phyloP scores from a whole-genome alignment of 2,329 filamentous ascomycete genomes.

The Beauveria sp. region DNA sequence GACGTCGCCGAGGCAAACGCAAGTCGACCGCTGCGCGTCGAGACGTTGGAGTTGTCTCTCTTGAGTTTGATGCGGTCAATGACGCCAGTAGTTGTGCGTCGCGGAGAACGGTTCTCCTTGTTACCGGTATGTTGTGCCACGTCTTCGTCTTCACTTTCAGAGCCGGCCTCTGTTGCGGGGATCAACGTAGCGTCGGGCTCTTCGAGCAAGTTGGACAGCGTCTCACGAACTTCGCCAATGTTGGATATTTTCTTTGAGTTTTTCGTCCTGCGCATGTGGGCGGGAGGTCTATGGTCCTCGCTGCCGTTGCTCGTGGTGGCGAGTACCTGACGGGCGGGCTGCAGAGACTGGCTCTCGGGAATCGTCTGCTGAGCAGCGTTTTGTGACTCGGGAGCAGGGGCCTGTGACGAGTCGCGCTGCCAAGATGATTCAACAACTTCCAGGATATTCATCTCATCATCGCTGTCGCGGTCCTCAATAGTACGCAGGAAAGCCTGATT shows the following conservation, averaged over 20 bases:
- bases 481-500: slow-evolving; percentile 84
- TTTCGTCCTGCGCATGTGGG: slow-evolving; percentile 55
- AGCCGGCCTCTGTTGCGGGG: slow-evolving; percentile 31
- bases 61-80: slow-evolving; percentile 70
- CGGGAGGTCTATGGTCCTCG: slow-evolving; percentile 43
- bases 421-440: slow-evolving; percentile 34
- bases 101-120: slow-evolving; percentile 41
- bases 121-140: slow-evolving; percentile 25
- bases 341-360: slow-evolving; percentile 43
- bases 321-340: slow-evolving; percentile 22
- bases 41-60: slow-evolving; percentile 38
- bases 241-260: slow-evolving; percentile 61
- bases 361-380: slow-evolving; percentile 24
- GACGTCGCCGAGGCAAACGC: slow-evolving; percentile 46
- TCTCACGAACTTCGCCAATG: slow-evolving; percentile 73
- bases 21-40: slow-evolving; percentile 31
- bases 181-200: slow-evolving; percentile 47
- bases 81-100: slow-evolving; percentile 35
- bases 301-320: slow-evolving; percentile 19
- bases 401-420: slow-evolving; percentile 28
- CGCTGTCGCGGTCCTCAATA: slow-evolving; percentile 72
- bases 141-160: slow-evolving; percentile 34
- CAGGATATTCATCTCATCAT: slow-evolving; percentile 71
- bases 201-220: slow-evolving; percentile 76
- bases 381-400: slow-evolving; percentile 7